Base-by-base conservation (phyloP, 1,139 yeast genomes). In the Yamadazyma diospyri region DNA sequence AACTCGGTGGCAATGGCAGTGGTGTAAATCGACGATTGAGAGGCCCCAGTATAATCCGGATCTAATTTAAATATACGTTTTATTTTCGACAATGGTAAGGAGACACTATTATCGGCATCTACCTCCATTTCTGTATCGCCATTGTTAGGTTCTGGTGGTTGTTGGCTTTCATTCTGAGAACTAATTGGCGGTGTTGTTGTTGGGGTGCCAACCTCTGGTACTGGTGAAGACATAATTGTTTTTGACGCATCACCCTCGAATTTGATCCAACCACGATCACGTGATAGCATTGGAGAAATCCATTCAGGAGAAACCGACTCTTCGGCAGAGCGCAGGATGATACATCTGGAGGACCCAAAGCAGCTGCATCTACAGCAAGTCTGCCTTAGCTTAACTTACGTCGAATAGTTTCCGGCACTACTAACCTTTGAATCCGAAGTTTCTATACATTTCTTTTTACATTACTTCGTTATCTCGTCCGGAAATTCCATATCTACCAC, bases 1-100 rank as follows among this genome's bases (percentile, higher is more conserved):
- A 86, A 61, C 50, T 89, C 96, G 0, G 96, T 82, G 5, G 97
- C 95, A 29, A 85, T 75, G 0, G 94, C 94, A 3, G 92, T 72
- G 10, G 95, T 81, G 48, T 81, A 84, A 10, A 84, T 86, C 0
- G 95, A 94, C 23, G 81, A 68, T 37, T 79, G 84, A 1, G 95
- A 78, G 3, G 92, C 81, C 2, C 86, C 75, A 5, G 72, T 61
- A 46, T 84, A 84, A 27, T 86, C 95, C 4, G 89, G 87, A 52
- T 92, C 97, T 56, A 82, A 74, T 50, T 85, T 87, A 51, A 92
- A 79, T 35, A 89, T 83, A 48, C 81, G 73, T 53, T 86, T 88
- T 43, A 89, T 81, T 46, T 89, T 81, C 2, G 95, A 74, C 18
- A 88, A 61, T 5, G 97, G 97, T 23, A 89, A 61, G 3, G 64